phyloP scores from a whole-genome alignment of 495 filamentous ascomycete genomes.

The Corynascus novoguineensis region DNA sequence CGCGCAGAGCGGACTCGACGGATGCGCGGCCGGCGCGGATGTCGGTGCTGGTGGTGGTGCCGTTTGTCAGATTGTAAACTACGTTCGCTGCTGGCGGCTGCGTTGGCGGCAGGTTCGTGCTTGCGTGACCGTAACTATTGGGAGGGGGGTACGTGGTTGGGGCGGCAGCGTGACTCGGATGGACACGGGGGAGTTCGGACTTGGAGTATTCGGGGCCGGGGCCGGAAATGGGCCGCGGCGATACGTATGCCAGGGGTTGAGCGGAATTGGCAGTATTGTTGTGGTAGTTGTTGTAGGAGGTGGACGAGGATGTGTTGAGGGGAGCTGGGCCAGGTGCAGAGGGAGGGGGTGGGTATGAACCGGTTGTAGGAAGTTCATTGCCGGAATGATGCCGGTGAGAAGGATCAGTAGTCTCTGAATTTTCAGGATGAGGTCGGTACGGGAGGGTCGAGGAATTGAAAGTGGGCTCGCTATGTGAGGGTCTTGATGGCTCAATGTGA shows the following conservation, averaged over 20 bases:
- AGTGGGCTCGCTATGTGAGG: neutral
- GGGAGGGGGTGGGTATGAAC: neutral
- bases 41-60: neutral
- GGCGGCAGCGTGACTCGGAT: neutral
- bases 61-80: neutral
- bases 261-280: too few relatives aligned
- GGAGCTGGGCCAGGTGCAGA: neutral
- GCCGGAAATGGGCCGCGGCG: neutral
- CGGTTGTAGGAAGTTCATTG: neutral
- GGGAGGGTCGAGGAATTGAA: neutral
- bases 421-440: neutral
- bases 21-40: conserved; percentile 19
- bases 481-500: too few relatives aligned
- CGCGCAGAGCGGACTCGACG: conserved; percentile 32
- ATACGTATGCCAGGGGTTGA: neutral
- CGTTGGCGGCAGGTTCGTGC: neutral
- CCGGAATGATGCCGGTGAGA: neutral
- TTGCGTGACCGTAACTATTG: neutral
- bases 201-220: neutral
- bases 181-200: neutral
- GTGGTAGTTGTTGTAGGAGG: neutral
- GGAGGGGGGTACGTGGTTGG: neutral
- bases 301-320: neutral
- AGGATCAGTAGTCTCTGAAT: neutral
- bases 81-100: neutral